Evolutionary conservation across 805 yeast species (phyloP).

Genomic region (Candida hispaniensis): DNA sequence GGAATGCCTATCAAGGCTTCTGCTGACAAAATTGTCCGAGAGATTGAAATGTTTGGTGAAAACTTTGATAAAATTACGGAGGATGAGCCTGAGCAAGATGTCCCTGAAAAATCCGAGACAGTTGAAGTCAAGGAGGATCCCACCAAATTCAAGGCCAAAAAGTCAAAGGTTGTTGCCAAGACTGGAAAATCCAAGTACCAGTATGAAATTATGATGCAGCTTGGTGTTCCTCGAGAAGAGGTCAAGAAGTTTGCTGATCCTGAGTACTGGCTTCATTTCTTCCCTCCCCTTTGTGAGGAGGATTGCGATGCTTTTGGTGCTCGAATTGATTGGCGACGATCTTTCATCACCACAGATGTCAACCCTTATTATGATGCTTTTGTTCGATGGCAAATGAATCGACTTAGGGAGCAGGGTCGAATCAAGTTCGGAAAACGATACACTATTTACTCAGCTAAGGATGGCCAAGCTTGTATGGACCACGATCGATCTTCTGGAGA

Average conservation of each 20-base stretch:
- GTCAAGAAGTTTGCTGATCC: conserved; percentile 85
- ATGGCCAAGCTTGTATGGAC: conserved; percentile 99
- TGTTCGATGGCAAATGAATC: conserved; percentile 91
- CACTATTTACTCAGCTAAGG: conserved; percentile 94
- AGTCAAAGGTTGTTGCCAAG: conserved; percentile 88
- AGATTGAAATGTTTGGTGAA: conserved; percentile 79
- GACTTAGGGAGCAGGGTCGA: conserved; percentile 73
- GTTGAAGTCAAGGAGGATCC: conserved; percentile 53
- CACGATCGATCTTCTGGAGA: conserved; percentile 97
- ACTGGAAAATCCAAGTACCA: conserved; percentile 91
- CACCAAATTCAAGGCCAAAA: conserved; percentile 84
- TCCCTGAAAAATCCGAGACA: conserved; percentile 20
- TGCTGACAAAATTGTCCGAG: conserved; percentile 91
- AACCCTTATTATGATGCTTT: conserved; percentile 93
- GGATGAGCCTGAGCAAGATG: conserved; percentile 28
- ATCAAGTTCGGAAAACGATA: conserved; percentile 97
- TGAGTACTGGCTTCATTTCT: conserved; percentile 77
- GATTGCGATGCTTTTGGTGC: conserved; percentile 81
- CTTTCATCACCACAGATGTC: conserved; percentile 87
- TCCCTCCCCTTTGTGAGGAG: conserved; percentile 79
- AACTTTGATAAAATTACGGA: conserved; percentile 52
- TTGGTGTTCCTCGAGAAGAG: conserved; percentile 78
- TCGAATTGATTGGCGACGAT: conserved; percentile 97
- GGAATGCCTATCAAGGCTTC: conserved; percentile 96
- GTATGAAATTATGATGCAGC: conserved; percentile 90